Base-by-base conservation (phyloP, 2,329 filamentous ascomycete species). In the Neoscytalidium dimidiatum region DNA sequence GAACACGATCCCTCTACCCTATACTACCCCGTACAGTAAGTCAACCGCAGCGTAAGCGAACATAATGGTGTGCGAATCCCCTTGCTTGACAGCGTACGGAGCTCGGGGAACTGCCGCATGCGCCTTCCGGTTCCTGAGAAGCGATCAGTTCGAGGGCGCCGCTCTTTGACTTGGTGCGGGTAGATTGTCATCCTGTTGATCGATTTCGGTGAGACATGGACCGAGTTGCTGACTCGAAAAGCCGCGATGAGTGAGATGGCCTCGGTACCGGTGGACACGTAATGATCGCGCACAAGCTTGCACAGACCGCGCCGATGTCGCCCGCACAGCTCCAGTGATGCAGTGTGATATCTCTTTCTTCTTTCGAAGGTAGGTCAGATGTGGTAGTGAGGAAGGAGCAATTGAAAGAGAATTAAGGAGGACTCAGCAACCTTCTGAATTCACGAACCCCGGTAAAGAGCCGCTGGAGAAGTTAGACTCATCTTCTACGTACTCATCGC, bases 141-240 rank as follows among this genome's bases (percentile, higher is more conserved):
- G 35, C 14, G 33, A 57, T 57, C 19, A 31, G 53, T 26, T 19
- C 6, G 3, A 11, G 14, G 9, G 23, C 35, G 35, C 23, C 33
- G 21, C 52, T 28, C 33, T 26, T 43, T 57, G 21, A 57, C 52
- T 38, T 19, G 26, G 43, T 41, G 9, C 26, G 38, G 53, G 35
- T 58, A 44, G 52, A 23, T 23, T 56, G 51, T 31, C 31, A 23
- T 43, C 21, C 14, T 13, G 8, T 14, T 56, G 11, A 21, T 58
- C 23, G 23, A 58, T 44, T 43, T 58, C 53, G 53, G 53, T 26
- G 26, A 31, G 38, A 58, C 23, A 58, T 58, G 21, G 17, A 23
- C 53, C 53, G 53, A 58, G 53, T 43, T 44, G 53, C 53, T 44
- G 53, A 58, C 53, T 58, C 53, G 26, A 19, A 6, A 6, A 7